Conservation (phyloP, 78 protist genomes). For the Dictyostelium brefeldianum region DNA sequence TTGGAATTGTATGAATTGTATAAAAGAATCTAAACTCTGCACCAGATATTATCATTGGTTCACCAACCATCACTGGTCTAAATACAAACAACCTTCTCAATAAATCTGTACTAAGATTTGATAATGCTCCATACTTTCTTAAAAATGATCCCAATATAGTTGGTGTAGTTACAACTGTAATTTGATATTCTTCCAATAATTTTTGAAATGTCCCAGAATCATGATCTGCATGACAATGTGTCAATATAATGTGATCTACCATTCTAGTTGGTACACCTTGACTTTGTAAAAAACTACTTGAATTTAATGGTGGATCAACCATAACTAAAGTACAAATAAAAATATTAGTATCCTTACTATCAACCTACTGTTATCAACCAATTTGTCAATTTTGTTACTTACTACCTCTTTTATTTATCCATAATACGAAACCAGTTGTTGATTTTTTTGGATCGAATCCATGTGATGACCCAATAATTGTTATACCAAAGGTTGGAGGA, state of each 20-base stretch:
- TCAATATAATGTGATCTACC: constrained; percentile 75
- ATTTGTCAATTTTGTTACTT: constrained; percentile 54
- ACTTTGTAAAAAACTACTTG: constrained; percentile 60
- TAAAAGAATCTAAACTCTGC: constrained; percentile 84
- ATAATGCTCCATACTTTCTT: constrained; percentile 83
- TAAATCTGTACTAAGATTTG: constrained; percentile 36
- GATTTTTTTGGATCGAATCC: constrained; percentile 86
- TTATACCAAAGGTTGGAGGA: constrained; percentile 89
- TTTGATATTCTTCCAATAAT: constrained; percentile 80
- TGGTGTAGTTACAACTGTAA: constrained; percentile 87
- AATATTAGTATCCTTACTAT: too few species aligned
- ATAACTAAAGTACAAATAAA: constrained; percentile 35
- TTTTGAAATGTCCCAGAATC: constrained; percentile 90
- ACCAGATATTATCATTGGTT: constrained; percentile 75
- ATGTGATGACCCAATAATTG: constrained; percentile 84
- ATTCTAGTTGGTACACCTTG: constrained; percentile 86
- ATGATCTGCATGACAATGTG: constrained; percentile 92
- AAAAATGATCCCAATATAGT: constrained; percentile 81
- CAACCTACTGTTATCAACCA: too few species aligned
- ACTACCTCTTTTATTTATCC: constrained; percentile 87
- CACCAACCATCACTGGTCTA: constrained; percentile 84
- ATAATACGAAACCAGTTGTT: constrained; percentile 88
- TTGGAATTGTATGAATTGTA: constrained; percentile 88
- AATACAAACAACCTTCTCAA: constrained; percentile 75
- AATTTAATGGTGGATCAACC: constrained; percentile 90